Percentiles rank a stretch among this genome's conserved stretches.
Conservation (phyloP, 2,329 filamentous ascomycete species). For the Monosporascus sp. region DNA sequence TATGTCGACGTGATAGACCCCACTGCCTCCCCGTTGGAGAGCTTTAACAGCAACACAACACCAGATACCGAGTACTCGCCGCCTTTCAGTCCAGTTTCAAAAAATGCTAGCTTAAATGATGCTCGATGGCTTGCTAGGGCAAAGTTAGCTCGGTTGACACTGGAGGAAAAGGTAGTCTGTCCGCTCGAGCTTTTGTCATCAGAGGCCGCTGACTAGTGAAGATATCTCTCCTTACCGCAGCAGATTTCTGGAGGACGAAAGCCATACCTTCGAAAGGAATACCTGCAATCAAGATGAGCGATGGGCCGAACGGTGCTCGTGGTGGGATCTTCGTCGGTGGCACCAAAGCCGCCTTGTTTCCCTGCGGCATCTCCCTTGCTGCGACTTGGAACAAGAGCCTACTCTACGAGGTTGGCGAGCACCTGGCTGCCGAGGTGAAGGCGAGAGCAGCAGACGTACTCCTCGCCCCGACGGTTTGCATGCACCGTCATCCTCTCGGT, state of each 20-base stretch:
- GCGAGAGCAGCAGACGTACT: slow-evolving; percentile 70
- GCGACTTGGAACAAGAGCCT: slow-evolving; percentile 73
- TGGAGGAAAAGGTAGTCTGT: slow-evolving; percentile 50
- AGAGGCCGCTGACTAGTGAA: slow-evolving; percentile 22
- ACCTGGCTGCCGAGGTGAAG: slow-evolving; percentile 66
- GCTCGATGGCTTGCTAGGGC: slow-evolving; percentile 38
- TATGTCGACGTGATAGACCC: slow-evolving; percentile 28
- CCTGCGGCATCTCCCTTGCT: slow-evolving; percentile 72
- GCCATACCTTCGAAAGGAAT: slow-evolving; percentile 57
- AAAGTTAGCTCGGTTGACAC: slow-evolving; percentile 45
- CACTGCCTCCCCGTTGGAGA: slow-evolving; percentile 30
- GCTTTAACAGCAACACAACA: slow-evolving; percentile 35
- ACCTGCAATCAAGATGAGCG: slow-evolving; percentile 60
- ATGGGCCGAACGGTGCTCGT: slow-evolving; percentile 66
- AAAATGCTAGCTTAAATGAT: slow-evolving; percentile 29
- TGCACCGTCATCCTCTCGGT: slow-evolving; percentile 77
- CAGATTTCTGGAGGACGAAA: slow-evolving; percentile 66
- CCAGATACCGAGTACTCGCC: slow-evolving; percentile 46
- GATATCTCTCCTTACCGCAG: slow-evolving; percentile 54
- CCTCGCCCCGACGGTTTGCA: slow-evolving; percentile 72
- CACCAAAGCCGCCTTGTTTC: slow-evolving; percentile 68
- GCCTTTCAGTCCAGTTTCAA: slow-evolving; percentile 36
- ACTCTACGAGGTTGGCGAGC: slow-evolving; percentile 61
- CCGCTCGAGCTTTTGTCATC: not conserved
- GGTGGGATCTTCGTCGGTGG: slow-evolving; percentile 65